These are phyloP conservation scores for Sutorius australiensis DNA, from an alignment of 768 basidiomycete species.

Conservation along the genomic window DNA sequence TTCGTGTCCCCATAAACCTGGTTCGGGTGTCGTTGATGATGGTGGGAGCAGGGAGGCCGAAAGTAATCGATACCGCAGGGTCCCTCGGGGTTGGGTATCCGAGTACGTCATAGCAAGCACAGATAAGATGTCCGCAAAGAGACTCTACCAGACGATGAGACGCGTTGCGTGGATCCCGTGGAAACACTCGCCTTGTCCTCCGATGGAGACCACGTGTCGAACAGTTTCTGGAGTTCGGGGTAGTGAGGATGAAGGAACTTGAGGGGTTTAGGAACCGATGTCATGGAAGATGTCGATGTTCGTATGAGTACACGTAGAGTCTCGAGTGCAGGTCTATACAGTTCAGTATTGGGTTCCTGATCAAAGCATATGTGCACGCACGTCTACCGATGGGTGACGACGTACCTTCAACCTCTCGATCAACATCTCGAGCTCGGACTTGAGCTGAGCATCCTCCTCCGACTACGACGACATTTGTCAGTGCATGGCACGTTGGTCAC, in stretches of 20 bases:
- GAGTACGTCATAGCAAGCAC: conserved; percentile 99
- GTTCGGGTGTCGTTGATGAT: conserved; percentile 71
- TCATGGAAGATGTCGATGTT: conserved; percentile 98
- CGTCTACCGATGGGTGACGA: neutral
- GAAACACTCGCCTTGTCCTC: conserved; percentile 52
- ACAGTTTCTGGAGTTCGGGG: conserved; percentile 77
- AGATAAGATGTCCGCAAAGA: conserved; percentile 95
- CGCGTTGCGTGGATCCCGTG: neutral
- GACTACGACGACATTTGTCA: conserved; percentile 47
- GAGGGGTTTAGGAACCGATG: conserved; percentile 96
- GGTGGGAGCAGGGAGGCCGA: conserved; percentile 65
- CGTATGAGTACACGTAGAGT: conserved; percentile 89
- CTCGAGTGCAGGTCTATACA: conserved; percentile 90
- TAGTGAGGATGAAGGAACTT: conserved; percentile 97
- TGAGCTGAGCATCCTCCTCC: conserved; percentile 92
- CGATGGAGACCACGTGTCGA: conserved; percentile 76
- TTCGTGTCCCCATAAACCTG: conserved; percentile 99
- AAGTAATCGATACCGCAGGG: conserved; percentile 87
- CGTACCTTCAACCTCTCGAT: conserved; percentile 87
- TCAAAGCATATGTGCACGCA: conserved; percentile 16
- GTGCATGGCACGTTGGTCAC: conserved; percentile 7
- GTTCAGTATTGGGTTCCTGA: conserved; percentile 81
- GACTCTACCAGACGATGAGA: conserved; percentile 49
- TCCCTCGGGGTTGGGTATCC: conserved; percentile 94
- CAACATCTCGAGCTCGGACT: conserved; percentile 94